Conservation (phyloP, 2,329 filamentous ascomycete genomes). For the Fonsecaea pugnacius region DNA sequence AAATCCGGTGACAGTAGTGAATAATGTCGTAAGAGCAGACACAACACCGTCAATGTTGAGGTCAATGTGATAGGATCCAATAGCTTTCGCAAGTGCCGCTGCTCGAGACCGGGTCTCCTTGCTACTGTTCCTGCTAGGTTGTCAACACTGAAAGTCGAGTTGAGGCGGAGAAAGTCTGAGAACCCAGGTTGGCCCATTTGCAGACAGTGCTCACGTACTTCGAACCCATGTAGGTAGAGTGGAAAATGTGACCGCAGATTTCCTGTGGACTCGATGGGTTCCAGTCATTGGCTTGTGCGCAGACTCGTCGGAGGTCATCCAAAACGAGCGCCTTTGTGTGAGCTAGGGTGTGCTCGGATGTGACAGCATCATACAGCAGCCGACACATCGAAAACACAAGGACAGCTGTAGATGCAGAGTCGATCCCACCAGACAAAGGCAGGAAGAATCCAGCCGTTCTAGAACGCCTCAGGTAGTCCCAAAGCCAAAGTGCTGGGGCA, state of each 20-base stretch:
- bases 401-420: slow-evolving; percentile 43
- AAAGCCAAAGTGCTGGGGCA: slow-evolving; percentile 42
- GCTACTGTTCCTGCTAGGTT: slow-evolving; percentile 51
- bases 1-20: slow-evolving; percentile 4
- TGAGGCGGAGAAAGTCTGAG: background rate
- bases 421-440: slow-evolving; percentile 48
- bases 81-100: slow-evolving; percentile 57
- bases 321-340: slow-evolving; percentile 33
- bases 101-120: slow-evolving; percentile 70
- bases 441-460: slow-evolving; percentile 46
- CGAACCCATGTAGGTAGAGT: slow-evolving; percentile 74
- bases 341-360: slow-evolving; percentile 20
- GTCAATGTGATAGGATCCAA: slow-evolving; percentile 67
- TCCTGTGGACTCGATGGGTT: slow-evolving; percentile 58
- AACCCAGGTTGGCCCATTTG: background rate
- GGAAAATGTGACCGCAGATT: slow-evolving; percentile 50
- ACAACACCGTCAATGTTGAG: slow-evolving; percentile 74
- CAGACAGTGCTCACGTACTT: slow-evolving; percentile 47
- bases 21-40: slow-evolving; percentile 39
- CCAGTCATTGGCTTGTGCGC: background rate
- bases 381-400: slow-evolving; percentile 49
- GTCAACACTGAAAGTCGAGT: background rate
- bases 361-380: slow-evolving; percentile 44
- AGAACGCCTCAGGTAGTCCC: slow-evolving; percentile 48
- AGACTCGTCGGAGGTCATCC: slow-evolving; percentile 39